Conservation (phyloP, 148 eudicot genomes). For the Linanthus parryae region DNA sequence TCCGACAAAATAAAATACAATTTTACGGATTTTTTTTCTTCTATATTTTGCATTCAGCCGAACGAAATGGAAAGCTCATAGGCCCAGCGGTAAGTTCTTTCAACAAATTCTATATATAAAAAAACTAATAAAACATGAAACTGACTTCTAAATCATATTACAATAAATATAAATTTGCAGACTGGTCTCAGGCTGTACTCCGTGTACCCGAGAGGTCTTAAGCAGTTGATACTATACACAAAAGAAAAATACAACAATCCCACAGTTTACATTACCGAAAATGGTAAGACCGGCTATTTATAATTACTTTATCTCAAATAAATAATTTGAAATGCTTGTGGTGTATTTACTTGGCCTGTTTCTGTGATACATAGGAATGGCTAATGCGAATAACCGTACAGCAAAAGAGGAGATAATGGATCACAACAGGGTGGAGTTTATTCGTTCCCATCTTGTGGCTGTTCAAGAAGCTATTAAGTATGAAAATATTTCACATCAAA, state of each 20-base stretch:
- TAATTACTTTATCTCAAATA: neutral
- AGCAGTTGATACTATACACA: conserved; percentile 1
- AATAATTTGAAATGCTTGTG: neutral
- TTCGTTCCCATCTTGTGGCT: conserved; percentile 11
- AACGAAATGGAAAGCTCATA: neutral
- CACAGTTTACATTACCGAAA: conserved; percentile 7
- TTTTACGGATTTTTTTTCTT: neutral
- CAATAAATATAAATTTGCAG: neutral
- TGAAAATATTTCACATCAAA: neutral
- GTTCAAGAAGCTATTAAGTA: conserved; percentile 16
- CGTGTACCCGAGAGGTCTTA: conserved; percentile 4
- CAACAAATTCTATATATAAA: too few species aligned
- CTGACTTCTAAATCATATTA: too few species aligned
- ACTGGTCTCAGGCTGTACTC: neutral
- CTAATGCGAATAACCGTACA: conserved; percentile 13
- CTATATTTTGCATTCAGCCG: neutral
- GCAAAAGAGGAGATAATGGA: conserved; percentile 10
- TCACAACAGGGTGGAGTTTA: conserved; percentile 12
- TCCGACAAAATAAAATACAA: neutral
- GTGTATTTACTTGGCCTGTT: neutral
- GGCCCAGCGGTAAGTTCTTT: neutral
- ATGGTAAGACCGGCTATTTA: conserved; percentile 8
- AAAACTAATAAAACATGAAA: too few species aligned
- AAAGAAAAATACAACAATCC: conserved; percentile 10
- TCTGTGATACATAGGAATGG: conserved; percentile 20